Percentiles rank a stretch among this genome's conserved stretches.
Conservation (phyloP, 352 stramenopile genomes). For the Globisporangium camurandrum region DNA sequence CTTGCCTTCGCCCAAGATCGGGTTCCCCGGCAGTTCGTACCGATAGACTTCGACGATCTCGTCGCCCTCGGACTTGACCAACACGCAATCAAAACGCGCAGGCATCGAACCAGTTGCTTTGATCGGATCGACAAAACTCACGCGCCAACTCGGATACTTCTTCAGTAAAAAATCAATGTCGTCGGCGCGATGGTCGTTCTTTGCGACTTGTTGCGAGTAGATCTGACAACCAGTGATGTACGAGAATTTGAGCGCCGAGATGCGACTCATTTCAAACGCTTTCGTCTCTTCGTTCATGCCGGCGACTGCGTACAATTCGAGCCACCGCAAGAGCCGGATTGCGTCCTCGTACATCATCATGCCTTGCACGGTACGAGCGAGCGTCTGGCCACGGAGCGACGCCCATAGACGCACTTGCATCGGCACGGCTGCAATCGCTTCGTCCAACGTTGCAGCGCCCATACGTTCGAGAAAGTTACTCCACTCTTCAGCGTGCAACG, state of each 20-base stretch:
- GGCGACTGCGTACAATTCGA: constrained; percentile 64
- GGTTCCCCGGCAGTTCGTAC: constrained; percentile 83
- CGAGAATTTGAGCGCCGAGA: constrained; percentile 82
- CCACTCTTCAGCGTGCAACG: constrained; percentile 84
- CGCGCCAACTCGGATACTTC: constrained; percentile 83
- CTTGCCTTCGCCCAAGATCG: constrained; percentile 83
- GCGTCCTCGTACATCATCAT: constrained; percentile 90
- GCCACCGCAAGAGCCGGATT: constrained; percentile 76
- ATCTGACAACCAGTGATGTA: constrained; percentile 88
- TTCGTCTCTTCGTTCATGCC: constrained; percentile 64
- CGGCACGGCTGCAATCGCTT: constrained; percentile 53
- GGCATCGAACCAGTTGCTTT: constrained; percentile 23
- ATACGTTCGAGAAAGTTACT: constrained; percentile 84
- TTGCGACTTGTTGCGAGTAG: constrained; percentile 73
- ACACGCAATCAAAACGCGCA: constrained; percentile 59
- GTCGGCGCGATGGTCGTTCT: constrained; percentile 72
- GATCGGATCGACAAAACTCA: constrained; percentile 83
- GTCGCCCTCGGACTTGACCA: constrained; percentile 71
- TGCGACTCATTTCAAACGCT: constrained; percentile 75
- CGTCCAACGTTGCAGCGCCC: constrained; percentile 54
- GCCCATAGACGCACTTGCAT: constrained; percentile 81
- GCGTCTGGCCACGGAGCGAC: constrained; percentile 76
- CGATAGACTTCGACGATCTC: constrained; percentile 87
- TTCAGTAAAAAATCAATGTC: constrained; percentile 87
- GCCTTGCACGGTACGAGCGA: constrained; percentile 80